Base-by-base conservation (phyloP, 176 grass and related monocot genomes). In the Musa schizocarpa region DNA sequence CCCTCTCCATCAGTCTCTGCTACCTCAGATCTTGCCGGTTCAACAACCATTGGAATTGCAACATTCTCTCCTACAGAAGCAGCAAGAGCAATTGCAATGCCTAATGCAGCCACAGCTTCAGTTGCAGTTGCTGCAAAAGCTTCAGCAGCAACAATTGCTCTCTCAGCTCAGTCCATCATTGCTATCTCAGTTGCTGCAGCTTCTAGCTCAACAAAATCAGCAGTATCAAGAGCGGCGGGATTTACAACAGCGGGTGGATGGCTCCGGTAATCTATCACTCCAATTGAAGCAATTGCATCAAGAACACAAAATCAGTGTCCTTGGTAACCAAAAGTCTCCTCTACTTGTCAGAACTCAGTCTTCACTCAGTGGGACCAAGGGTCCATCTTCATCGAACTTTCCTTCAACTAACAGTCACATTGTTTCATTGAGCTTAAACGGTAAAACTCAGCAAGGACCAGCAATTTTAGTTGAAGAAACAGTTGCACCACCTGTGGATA, bases 111-210 rank as follows among this genome's bases (percentile, higher is more conserved):
- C 84, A 54, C 86, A 96, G 77, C 68, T 91, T 74, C 94, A 99
- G 81, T 78, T 89, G 29, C 91, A 99, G 84, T 82, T 99, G 69
- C 87, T 99, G 64, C 96, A 99, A 85, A 99, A 99, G 81, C 80
- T 94, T 59, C 96, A 94, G 76, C 88, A 99, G 24, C 91, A 99
- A 76, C 92, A 99, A 78, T 76, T 95, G 63, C 68, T 95, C 24
- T 92, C 96, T 76, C 96, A 99, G 83, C 55, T 95, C 53, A 89
- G 86, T 71, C 84, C 90, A 8, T 88, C 91, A 56, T 81, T 85
- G 52, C 94, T 91, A 21, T 87, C 85, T 58, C 93, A 96, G 77
- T 65, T 90, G 53, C 75, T 85, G 27, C 93, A 90, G 65, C 90
- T 90, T 70, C 63, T 90, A 21, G 73, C 83, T 85, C 95, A 94